phyloP scores from a whole-genome alignment of 2,329 filamentous ascomycete species.

The Teratosphaeria destructans region DNA sequence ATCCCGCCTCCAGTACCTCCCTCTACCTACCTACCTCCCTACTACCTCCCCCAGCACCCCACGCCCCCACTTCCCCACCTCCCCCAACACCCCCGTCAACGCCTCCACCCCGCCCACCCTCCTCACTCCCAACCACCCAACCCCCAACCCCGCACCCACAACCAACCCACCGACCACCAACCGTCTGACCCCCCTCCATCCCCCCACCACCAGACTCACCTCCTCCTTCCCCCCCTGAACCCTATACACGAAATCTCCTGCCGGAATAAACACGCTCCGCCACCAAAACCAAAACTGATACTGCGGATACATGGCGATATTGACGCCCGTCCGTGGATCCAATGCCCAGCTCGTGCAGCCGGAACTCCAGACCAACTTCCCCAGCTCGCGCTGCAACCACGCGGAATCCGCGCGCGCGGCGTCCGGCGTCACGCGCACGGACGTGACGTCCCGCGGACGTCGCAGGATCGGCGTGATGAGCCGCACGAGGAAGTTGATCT shows the following conservation, averaged over 20 bases:
- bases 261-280: constrained; percentile 35
- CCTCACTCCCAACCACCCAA: constrained; percentile 6
- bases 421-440: constrained; percentile 28
- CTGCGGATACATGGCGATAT: constrained; percentile 44
- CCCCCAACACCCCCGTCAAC: not conserved
- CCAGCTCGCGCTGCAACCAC: constrained; percentile 33
- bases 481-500: constrained; percentile 39
- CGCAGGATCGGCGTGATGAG: constrained; percentile 34
- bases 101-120: constrained; percentile 3
- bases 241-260: constrained; percentile 16
- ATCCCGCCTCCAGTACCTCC: not conserved
- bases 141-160: constrained; percentile 2
- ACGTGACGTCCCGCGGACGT: constrained; percentile 12
- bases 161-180: constrained; percentile 1
- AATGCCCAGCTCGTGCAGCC: constrained; percentile 46
- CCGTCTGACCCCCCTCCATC: constrained; percentile 10
- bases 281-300: constrained; percentile 42
- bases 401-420: constrained; percentile 27
- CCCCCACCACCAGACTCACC: constrained; percentile 13
- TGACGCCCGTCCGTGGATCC: constrained; percentile 36
- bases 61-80: not conserved
- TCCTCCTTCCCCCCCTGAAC: constrained; percentile 4
- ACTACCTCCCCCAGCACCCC: not conserved
- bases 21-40: not conserved
- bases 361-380: constrained; percentile 37